A percentile compares a stretch with the other conserved stretches of the same genome.
Conservation (phyloP, 2,329 filamentous ascomycete genomes). For the Xylaria sp. region DNA sequence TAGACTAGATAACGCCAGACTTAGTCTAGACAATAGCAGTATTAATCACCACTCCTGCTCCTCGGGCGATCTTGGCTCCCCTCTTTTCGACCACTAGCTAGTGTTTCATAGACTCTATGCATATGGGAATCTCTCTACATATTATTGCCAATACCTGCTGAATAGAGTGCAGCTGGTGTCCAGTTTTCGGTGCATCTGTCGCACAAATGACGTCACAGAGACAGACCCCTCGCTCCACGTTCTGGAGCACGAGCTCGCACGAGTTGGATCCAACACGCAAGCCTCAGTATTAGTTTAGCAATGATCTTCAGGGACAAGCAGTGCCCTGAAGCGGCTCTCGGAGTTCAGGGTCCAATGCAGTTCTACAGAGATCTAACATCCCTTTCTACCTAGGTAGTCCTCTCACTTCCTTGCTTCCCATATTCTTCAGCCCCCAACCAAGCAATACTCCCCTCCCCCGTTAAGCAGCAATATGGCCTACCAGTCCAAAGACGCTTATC, state of each 20-base stretch:
- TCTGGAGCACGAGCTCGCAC: constrained; percentile 12
- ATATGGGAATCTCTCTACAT: constrained; percentile 18
- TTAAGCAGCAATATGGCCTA: constrained; percentile 45
- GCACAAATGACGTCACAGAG: constrained; percentile 48
- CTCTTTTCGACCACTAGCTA: constrained; percentile 9
- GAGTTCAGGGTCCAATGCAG: constrained; percentile 9
- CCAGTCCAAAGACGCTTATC: constrained; percentile 58
- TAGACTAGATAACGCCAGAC: background rate
- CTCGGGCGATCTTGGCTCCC: constrained; percentile 24
- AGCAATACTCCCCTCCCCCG: background rate
- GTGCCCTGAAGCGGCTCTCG: constrained; percentile 1
- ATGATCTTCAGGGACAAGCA: constrained; percentile 36
- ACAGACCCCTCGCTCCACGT: constrained; percentile 21
- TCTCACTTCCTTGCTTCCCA: constrained; percentile 19
- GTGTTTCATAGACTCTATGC: constrained; percentile 1
- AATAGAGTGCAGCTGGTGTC: constrained; percentile 34
- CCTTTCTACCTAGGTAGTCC: background rate
- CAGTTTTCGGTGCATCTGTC: constrained; percentile 43
- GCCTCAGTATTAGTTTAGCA: constrained; percentile 13
- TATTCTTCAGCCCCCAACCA: background rate
- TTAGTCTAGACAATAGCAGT: background rate
- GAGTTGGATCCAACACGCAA: constrained; percentile 27
- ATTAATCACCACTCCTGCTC: constrained; percentile 15
- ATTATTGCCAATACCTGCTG: constrained; percentile 22
- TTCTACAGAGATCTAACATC: constrained; percentile 2